Percentiles rank a stretch among this genome's conserved stretches.
phyloP scores from a whole-genome alignment of 371 early-diverging fungal genomes.

The Rhizopus microsporus region DNA sequence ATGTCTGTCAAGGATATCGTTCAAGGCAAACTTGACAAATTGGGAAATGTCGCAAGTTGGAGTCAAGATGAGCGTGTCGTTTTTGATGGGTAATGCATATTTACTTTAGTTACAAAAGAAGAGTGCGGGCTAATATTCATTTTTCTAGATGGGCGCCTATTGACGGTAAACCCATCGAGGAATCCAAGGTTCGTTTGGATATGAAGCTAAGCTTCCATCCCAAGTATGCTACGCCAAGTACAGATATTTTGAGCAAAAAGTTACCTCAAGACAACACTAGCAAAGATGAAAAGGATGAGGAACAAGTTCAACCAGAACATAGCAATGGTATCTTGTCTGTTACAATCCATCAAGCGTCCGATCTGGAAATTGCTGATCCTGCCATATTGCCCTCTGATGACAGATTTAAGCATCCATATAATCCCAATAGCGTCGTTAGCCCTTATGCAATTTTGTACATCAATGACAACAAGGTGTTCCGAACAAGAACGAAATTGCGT shows the following conservation, averaged over 20 bases:
- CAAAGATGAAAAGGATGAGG: slow-evolving; percentile 13
- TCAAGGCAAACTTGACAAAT: slow-evolving; percentile 32
- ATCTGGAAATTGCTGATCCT: slow-evolving; percentile 41
- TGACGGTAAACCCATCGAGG: slow-evolving; percentile 33
- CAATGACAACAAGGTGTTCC: slow-evolving; percentile 43
- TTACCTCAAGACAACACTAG: slow-evolving; percentile 12
- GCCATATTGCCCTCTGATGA: slow-evolving; percentile 29
- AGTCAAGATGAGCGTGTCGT: slow-evolving; percentile 39
- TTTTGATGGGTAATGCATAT: slow-evolving; percentile 32
- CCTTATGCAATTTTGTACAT: slow-evolving; percentile 45
- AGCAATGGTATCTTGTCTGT: slow-evolving; percentile 40
- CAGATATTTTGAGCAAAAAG: slow-evolving; percentile 17
- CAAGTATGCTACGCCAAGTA: slow-evolving; percentile 35
- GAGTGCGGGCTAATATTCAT: not conserved
- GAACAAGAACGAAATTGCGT: slow-evolving; percentile 34
- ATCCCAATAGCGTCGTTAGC: slow-evolving; percentile 32
- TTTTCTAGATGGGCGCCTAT: slow-evolving; percentile 39
- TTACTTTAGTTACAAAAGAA: not conserved
- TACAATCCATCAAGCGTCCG: slow-evolving; percentile 38
- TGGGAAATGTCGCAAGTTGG: slow-evolving; percentile 37
- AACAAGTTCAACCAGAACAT: slow-evolving; percentile 25
- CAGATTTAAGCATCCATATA: slow-evolving; percentile 45
- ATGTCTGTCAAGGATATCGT: slow-evolving; percentile 37
- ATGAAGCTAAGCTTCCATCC: slow-evolving; percentile 48
- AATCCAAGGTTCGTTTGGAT: slow-evolving; percentile 36